Conservation (phyloP, 1,284 basidiomycete species). For the Trichosporon sp. region DNA sequence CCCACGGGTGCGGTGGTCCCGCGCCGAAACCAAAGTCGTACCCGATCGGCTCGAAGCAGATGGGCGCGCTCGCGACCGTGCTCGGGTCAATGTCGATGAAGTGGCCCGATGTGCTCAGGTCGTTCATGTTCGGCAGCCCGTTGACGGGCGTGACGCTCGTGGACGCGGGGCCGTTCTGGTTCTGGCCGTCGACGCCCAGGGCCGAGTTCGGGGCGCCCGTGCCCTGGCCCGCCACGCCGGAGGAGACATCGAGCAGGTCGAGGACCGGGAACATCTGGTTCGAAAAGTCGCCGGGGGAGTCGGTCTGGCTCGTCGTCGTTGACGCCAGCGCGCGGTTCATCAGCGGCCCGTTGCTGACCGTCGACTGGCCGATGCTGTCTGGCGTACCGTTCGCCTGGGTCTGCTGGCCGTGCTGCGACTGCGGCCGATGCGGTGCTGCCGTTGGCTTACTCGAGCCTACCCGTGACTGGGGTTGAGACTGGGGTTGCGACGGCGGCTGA, state of each 20-base stretch:
- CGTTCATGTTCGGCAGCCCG: not conserved
- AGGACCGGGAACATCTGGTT: not conserved
- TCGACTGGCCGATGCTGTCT: not conserved
- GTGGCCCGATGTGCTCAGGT: not conserved
- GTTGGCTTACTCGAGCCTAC: conserved; percentile 2
- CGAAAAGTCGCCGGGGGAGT: not conserved
- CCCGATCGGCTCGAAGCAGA: conserved; percentile 9
- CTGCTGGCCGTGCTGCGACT: not conserved
- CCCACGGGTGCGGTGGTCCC: conserved; percentile 25
- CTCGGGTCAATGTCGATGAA: conserved; percentile 3
- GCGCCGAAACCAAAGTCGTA: conserved; percentile 18
- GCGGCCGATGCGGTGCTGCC: not conserved
- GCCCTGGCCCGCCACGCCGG: not conserved
- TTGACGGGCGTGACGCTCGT: not conserved
- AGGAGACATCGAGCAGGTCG: conserved; percentile 1
- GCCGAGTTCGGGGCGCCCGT: not conserved
- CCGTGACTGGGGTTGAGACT: not conserved
- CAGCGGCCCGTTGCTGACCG: not conserved
- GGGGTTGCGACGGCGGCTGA: not conserved
- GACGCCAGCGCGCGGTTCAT: not conserved
- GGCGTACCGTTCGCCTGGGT: not conserved
- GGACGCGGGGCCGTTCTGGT: not conserved
- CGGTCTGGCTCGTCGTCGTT: not conserved
- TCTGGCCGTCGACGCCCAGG: not conserved
- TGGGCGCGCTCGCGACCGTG: conserved; percentile 1